Evolutionary conservation across 148 eudicot genomes (phyloP).

Genomic region (Diospyros lotus): DNA sequence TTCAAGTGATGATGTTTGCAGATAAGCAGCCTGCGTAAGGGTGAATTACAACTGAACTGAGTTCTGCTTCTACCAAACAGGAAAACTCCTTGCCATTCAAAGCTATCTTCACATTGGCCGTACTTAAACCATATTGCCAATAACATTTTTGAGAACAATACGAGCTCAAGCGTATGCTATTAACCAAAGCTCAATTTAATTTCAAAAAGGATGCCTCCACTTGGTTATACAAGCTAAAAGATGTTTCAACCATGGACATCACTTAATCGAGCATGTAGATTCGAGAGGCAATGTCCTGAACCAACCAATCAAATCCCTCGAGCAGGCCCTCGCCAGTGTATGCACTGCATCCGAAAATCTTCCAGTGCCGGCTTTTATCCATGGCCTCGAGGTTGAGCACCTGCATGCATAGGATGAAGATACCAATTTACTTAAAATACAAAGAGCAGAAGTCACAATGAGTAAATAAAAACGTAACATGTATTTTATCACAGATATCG

Average conservation of each 20-base stretch:
- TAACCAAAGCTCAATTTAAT: too few relatives aligned
- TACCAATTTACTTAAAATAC: not conserved
- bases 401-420: slow-evolving; percentile 24
- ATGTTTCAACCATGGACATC: too few relatives aligned
- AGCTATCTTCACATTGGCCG: not conserved
- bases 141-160: not conserved
- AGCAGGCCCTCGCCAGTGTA: slow-evolving; percentile 90
- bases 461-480: not conserved
- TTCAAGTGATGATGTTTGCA: not conserved
- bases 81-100: not conserved
- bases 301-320: slow-evolving; percentile 93
- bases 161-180: too few relatives aligned
- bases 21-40: not conserved
- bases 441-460: not conserved
- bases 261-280: slow-evolving; percentile 80
- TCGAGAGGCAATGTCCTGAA: slow-evolving; percentile 93
- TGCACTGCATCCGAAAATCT: slow-evolving; percentile 90
- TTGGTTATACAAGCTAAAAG: too few relatives aligned
- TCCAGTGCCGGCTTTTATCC: slow-evolving; percentile 95
- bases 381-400: slow-evolving; percentile 83
- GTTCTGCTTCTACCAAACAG: not conserved
- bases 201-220: too few relatives aligned
- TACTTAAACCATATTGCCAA: not conserved
- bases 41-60: not conserved
- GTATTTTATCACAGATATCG: not conserved